phyloP scores from a whole-genome alignment of 441 rosid genomes.

The Aquilaria agallochum region DNA sequence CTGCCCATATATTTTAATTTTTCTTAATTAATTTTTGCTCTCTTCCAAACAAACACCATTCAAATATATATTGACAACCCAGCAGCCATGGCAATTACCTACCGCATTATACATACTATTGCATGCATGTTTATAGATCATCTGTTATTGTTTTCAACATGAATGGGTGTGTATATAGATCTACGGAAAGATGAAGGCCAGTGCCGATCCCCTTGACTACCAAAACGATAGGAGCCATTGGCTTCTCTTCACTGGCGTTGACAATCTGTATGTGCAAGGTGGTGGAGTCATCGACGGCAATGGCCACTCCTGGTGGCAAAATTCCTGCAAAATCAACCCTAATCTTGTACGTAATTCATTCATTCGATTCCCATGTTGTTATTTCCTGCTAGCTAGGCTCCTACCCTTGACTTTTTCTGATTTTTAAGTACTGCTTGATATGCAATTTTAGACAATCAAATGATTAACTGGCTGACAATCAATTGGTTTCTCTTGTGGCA shows the following conservation, averaged over 20 bases:
- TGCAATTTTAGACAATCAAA: neutral
- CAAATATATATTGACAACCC: neutral
- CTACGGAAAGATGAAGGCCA: conserved; percentile 60
- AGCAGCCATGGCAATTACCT: neutral
- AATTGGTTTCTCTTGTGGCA: neutral
- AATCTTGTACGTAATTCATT: conserved; percentile 34
- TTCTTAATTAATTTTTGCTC: no score
- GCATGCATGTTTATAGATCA: neutral
- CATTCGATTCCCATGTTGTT: no score
- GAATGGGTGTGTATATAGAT: conserved; percentile 30
- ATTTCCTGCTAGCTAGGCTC: no score
- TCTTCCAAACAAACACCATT: neutral
- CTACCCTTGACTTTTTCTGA: no score
- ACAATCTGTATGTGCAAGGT: conserved; percentile 58
- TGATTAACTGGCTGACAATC: neutral
- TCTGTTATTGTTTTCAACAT: no score
- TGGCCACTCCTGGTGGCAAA: conserved; percentile 80
- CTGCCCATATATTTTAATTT: no score
- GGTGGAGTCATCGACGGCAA: conserved; percentile 80
- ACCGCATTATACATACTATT: neutral
- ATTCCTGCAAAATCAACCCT: conserved; percentile 83
- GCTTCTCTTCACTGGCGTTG: conserved; percentile 48
- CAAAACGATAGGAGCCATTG: conserved; percentile 43
- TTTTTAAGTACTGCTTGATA: no score
- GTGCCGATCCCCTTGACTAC: conserved; percentile 38